phyloP scores from a whole-genome alignment of 306 rosid genomes.

The Lathyrus oleraceus region DNA sequence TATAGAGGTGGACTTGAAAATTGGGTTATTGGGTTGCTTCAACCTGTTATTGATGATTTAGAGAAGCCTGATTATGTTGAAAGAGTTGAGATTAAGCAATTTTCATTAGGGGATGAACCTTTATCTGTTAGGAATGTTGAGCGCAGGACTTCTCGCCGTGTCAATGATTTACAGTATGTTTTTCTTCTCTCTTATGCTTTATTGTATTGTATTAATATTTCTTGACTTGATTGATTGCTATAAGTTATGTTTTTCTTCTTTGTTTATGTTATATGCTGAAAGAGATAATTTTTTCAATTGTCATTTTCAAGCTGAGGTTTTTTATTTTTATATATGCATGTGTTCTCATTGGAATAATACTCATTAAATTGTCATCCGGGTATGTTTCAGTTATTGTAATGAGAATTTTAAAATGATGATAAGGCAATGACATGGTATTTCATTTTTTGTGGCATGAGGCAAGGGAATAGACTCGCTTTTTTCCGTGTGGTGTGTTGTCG shows the following conservation, averaged over 20 bases:
- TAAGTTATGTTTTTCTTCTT: neutral
- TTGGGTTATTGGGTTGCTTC: conserved; percentile 91
- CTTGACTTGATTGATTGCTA: neutral
- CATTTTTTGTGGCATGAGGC: too few relatives aligned
- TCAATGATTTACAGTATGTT: conserved; percentile 92
- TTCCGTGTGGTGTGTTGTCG: too few relatives aligned
- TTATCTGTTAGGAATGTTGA: conserved; percentile 95
- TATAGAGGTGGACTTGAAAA: conserved; percentile 84
- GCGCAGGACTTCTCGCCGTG: conserved; percentile 90
- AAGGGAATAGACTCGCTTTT: too few relatives aligned
- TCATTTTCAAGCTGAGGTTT: neutral
- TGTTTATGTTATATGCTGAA: neutral
- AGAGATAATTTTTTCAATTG: neutral
- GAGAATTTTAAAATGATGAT: too few relatives aligned
- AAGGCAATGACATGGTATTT: too few relatives aligned
- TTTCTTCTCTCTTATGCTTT: neutral
- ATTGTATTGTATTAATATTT: neutral
- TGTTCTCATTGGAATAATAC: neutral
- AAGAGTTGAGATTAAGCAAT: conserved; percentile 94
- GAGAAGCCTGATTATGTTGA: conserved; percentile 92
- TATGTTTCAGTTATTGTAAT: too few relatives aligned
- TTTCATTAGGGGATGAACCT: conserved; percentile 88
- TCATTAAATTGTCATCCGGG: neutral
- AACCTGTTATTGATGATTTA: conserved; percentile 90
- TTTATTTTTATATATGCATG: neutral